Evolutionary conservation across 208 protist species (phyloP), one percentile per base, ranked within the genome.

Genomic region (Trypanosoma boissoni): DNA sequence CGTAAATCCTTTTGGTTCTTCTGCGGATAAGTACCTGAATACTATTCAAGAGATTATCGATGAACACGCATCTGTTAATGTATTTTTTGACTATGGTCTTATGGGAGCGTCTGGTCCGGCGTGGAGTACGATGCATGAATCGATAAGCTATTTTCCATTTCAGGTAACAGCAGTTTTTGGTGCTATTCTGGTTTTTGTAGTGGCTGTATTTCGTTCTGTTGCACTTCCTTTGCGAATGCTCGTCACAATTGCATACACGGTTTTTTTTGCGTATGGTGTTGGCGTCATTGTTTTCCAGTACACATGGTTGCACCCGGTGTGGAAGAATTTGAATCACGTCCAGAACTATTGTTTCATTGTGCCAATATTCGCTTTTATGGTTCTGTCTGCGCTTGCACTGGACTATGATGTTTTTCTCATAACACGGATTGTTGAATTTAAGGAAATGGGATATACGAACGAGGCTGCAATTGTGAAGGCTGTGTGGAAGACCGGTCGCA

Each of bases 351-450:
- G 24, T 18, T 76, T 49, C 51, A 51, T 68, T 14, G 48, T 76
- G 10, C 69, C 69, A 8, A 43, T 69, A 39, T 61, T 76, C 21
- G 9, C 64, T 26, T 67, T 76, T 39, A 28, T 62, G n/a, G 24
- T 76, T n/a, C 54, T 67, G 41, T 53, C 44, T 27, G 63, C 64
- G 7, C 49, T 76, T 39, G 29, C 61, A 21, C 28, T 79, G 23
- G 73, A 79, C 54, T 79, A 79, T 43, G 73, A 75, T 44, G 50
- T 78, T 9, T 76, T 78, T 61, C 68, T 78, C 32, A 51, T 66
- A 42, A 68, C 69, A 10, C 53, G 68, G 3, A 59, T 78, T 5
- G 24, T 59, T 34, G 72, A 78, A 46, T 72, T 64, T 49, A 58
- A 64, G 24, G 28, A 43, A 32, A 44, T 39, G 16, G 69, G 72